A percentile compares a stretch with the other conserved stretches of the same genome.
phyloP scores from a whole-genome alignment of 2,329 filamentous ascomycete species.

The Diaporthe caulivora region DNA sequence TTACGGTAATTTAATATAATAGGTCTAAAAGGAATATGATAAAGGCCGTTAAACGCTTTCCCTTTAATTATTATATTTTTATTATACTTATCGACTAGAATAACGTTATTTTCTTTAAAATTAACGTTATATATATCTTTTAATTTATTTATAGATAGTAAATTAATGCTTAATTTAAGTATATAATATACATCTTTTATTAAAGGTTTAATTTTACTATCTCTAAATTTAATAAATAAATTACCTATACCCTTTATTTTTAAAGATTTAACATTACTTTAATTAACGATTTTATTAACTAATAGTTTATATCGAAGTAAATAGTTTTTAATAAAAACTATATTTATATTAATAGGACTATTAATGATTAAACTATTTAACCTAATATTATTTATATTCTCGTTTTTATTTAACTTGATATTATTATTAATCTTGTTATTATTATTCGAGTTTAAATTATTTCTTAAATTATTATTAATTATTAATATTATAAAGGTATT shows the following conservation, averaged over 20 bases:
- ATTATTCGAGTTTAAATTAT: not conserved
- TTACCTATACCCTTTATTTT: not conserved
- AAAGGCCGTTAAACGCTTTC: not conserved
- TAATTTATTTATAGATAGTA: not conserved
- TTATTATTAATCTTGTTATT: not conserved
- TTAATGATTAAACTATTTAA: not conserved
- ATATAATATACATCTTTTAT: slow-evolving; percentile 1
- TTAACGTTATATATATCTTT: not conserved
- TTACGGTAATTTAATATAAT: not conserved
- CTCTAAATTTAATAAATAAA: slow-evolving; percentile 1
- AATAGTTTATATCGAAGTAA: not conserved
- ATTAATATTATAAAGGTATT: not conserved
- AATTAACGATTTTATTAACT: not conserved
- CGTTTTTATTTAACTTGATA: not conserved
- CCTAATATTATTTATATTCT: slow-evolving; percentile 3
- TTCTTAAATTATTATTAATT: not conserved
- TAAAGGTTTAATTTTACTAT: not conserved
- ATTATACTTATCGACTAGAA: not conserved
- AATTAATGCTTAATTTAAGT: not conserved
- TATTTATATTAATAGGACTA: slow-evolving; percentile 9
- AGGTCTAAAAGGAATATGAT: not conserved
- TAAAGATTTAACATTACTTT: not conserved
- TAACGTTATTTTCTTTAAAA: not conserved
- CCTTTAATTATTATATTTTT: not conserved
- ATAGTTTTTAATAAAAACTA: not conserved